phyloP scores from a whole-genome alignment of 495 filamentous ascomycete genomes.

The Sphaerosporella brunnea region DNA sequence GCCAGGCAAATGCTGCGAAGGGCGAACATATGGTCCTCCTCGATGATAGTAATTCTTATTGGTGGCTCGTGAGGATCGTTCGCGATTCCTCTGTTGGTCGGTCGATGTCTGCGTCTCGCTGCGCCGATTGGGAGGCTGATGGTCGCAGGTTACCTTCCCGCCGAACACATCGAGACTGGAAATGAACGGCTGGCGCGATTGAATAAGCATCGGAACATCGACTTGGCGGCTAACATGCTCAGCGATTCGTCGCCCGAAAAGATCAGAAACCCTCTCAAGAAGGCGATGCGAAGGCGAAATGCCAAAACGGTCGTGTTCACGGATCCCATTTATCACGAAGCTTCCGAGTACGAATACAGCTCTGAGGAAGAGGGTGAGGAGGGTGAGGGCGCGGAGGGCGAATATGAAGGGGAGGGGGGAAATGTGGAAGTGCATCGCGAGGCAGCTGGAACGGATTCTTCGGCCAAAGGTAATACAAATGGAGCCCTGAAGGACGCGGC shows the following conservation, averaged over 20 bases:
- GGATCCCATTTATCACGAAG: constrained; percentile 72
- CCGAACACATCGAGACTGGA: constrained; percentile 96
- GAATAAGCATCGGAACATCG: constrained; percentile 96
- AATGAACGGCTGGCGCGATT: constrained; percentile 82
- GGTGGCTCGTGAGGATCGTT: constrained; percentile 95
- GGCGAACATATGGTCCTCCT: constrained; percentile 99
- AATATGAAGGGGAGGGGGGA: not conserved
- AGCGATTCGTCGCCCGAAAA: constrained; percentile 69
- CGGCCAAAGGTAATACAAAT: constrained; percentile 24
- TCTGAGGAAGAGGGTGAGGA: constrained; percentile 71
- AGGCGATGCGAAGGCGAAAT: constrained; percentile 73
- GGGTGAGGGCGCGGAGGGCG: constrained; percentile 20
- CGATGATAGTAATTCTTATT: constrained; percentile 99
- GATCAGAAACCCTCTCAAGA: constrained; percentile 72
- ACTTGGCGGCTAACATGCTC: constrained; percentile 90
- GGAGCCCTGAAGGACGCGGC: constrained; percentile 25
- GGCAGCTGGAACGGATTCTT: constrained; percentile 29
- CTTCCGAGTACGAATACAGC: constrained; percentile 77
- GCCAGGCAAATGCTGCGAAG: constrained; percentile 94
- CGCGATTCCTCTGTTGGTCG: constrained; percentile 94
- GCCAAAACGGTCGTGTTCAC: constrained; percentile 80
- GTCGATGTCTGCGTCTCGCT: constrained; percentile 14
- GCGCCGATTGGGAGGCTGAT: not conserved
- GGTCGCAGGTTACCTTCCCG: constrained; percentile 68
- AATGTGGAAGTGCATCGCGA: not conserved